A percentile compares a stretch with the other conserved stretches of the same genome.
These are phyloP conservation scores for Gossypium lobatum DNA, from an alignment of 441 rosid species.

Conservation along the genomic window DNA sequence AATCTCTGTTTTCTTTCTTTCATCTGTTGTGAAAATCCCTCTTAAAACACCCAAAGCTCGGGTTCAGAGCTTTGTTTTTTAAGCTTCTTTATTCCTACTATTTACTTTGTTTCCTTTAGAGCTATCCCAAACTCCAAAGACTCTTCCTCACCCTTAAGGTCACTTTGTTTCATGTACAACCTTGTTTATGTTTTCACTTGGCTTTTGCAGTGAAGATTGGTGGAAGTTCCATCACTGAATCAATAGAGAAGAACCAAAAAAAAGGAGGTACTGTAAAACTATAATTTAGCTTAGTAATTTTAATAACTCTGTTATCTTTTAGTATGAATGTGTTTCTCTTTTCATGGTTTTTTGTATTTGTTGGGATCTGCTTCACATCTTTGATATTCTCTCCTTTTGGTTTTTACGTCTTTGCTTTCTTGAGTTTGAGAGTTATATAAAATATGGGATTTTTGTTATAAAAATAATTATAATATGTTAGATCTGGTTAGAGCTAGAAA, in stretches of 20 bases:
- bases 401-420: constrained; percentile 15
- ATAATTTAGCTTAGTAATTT: constrained; percentile 1
- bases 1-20: constrained; percentile 14
- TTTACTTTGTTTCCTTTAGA: not conserved
- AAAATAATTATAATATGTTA: constrained; percentile 18
- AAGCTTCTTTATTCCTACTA: not conserved
- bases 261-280: not conserved
- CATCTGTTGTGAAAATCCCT: not conserved
- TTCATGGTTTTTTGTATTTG: constrained; percentile 8
- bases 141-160: not conserved
- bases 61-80: not conserved
- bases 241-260: not conserved
- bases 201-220: constrained; percentile 17
- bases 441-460: constrained; percentile 7
- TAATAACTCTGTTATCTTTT: not conserved
- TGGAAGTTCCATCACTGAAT: constrained; percentile 15
- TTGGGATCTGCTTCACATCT: constrained; percentile 42
- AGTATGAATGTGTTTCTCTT: not conserved
- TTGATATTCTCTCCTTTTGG: constrained; percentile 31
- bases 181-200: not conserved
- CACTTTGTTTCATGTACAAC: not conserved
- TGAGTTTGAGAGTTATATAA: not conserved
- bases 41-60: not conserved
- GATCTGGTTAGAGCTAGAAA: constrained; percentile 29
- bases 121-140: too few species aligned